phyloP scores from a whole-genome alignment of 495 filamentous ascomycete species.

The Hypoxylon crocopeplum region DNA sequence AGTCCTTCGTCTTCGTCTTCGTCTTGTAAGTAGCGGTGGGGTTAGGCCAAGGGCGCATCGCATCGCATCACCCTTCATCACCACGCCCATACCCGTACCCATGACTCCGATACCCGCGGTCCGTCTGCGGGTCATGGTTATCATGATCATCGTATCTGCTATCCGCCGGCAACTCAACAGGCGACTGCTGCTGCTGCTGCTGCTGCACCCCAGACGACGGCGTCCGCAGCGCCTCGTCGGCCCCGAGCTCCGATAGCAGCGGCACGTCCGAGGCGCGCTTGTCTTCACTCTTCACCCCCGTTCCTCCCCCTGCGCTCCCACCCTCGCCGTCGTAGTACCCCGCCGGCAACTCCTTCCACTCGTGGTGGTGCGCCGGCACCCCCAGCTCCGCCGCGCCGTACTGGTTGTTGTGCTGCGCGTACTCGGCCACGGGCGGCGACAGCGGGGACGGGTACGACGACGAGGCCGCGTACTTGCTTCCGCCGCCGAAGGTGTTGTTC shows the following conservation, averaged over 20 bases:
- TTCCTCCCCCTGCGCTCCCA: background rate
- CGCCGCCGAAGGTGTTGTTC: background rate
- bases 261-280: constrained; percentile 30
- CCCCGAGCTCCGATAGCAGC: constrained; percentile 32
- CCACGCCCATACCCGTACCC: no score
- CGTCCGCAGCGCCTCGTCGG: no score
- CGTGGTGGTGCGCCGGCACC: constrained; percentile 1
- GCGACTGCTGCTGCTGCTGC: no score
- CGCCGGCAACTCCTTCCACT: constrained; percentile 23
- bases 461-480: background rate
- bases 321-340: constrained; percentile 12
- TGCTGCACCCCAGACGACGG: no score
- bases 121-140: background rate
- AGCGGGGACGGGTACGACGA: background rate
- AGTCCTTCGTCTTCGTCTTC: no score
- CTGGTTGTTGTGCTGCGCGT: constrained; percentile 35
- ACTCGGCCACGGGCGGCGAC: constrained; percentile 3
- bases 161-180: constrained; percentile 33
- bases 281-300: no score
- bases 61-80: no score
- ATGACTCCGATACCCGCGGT: background rate
- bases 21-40: no score
- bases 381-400: constrained; percentile 23
- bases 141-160: background rate
- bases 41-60: no score